Evolutionary conservation across 352 stramenopile genomes (phyloP).

Genomic region (Phytophthora lateralis): DNA sequence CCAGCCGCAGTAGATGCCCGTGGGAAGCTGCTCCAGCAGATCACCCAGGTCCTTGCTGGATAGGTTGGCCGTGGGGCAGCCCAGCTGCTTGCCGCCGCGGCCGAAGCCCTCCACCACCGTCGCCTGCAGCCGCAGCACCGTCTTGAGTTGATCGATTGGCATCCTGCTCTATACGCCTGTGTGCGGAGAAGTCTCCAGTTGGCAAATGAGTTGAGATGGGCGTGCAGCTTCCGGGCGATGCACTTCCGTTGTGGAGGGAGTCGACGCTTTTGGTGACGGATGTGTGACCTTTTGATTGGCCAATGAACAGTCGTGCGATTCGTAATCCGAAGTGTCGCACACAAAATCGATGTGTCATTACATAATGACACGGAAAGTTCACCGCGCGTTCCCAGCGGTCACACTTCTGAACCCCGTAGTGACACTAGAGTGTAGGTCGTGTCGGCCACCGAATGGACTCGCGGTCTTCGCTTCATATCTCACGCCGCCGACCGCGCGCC

Average conservation of each 20-base stretch:
- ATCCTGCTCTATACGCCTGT: constrained; percentile 26
- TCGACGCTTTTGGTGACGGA: background rate
- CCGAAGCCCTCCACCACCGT: constrained; percentile 94
- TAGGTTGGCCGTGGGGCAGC: constrained; percentile 96
- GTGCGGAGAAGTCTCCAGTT: background rate
- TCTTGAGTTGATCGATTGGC: constrained; percentile 61
- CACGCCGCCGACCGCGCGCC: background rate
- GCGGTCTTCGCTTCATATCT: background rate
- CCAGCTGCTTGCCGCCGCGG: constrained; percentile 95
- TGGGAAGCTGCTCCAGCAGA: constrained; percentile 73
- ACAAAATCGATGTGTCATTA: background rate
- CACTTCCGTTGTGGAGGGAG: background rate
- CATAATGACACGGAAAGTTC: background rate
- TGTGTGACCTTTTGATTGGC: background rate
- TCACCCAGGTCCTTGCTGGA: constrained; percentile 85
- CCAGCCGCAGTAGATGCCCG: constrained; percentile 96
- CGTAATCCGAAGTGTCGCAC: constrained; percentile 1
- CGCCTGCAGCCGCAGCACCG: constrained; percentile 81
- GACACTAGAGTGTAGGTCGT: background rate
- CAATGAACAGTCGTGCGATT: background rate
- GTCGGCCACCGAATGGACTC: too few species aligned
- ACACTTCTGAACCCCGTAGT: background rate
- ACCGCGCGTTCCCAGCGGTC: background rate
- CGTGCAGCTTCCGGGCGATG: background rate
- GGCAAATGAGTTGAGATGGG: constrained; percentile 5